phyloP scores from a whole-genome alignment of 495 filamentous ascomycete species.

The Penicillium pancosmium region DNA sequence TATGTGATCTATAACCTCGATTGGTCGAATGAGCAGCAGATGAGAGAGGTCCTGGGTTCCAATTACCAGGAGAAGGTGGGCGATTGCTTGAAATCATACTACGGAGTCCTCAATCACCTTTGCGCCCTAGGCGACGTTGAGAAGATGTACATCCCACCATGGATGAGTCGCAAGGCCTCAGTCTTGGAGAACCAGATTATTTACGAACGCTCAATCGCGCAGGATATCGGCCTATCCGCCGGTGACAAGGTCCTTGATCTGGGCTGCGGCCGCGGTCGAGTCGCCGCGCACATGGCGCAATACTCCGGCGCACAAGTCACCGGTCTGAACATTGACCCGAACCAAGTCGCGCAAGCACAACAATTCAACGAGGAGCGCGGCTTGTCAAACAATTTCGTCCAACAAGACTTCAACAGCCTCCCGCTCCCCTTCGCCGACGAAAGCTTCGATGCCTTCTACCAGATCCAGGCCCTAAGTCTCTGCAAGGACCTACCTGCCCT shows the following conservation, averaged over 20 bases:
- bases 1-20: conserved; percentile 69
- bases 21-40: conserved; percentile 61
- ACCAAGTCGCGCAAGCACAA: conserved; percentile 60
- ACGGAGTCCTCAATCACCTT: conserved; percentile 65
- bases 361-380: conserved; percentile 53
- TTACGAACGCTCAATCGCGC: conserved; percentile 61
- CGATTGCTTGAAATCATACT: conserved; percentile 62
- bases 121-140: conserved; percentile 68
- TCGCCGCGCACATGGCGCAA: conserved; percentile 63
- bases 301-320: conserved; percentile 58
- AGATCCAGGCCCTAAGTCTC: conserved; percentile 64
- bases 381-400: conserved; percentile 56
- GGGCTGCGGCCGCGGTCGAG: conserved; percentile 62
- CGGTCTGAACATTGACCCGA: conserved; percentile 64
- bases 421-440: conserved; percentile 59
- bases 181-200: conserved; percentile 57
- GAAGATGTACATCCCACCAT: conserved; percentile 70
- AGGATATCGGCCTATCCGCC: conserved; percentile 51
- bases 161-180: conserved; percentile 59
- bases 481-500: conserved; percentile 57
- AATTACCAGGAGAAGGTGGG: conserved; percentile 62
- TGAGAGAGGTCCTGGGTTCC: conserved; percentile 58
- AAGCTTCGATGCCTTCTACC: conserved; percentile 64
- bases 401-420: conserved; percentile 60
- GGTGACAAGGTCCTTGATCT: conserved; percentile 60